A percentile compares a stretch with the other conserved stretches of the same genome.
These are phyloP conservation scores for Kazachstania taianensis DNA, from an alignment of 805 yeast species.

Conservation along the genomic window DNA sequence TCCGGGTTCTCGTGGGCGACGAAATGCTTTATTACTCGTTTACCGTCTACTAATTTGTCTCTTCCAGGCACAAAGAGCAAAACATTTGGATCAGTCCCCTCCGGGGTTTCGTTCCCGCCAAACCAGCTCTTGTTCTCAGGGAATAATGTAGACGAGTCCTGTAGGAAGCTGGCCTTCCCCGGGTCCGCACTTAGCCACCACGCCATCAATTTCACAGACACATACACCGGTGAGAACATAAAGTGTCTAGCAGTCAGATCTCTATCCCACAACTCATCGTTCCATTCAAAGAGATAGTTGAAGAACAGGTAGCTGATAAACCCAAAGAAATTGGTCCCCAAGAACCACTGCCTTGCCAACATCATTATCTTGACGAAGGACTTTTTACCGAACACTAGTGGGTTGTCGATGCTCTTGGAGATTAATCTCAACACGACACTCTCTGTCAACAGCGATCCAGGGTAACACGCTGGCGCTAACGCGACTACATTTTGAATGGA, in stretches of 20 bases:
- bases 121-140: conserved; percentile 49
- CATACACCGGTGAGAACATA: conserved; percentile 75
- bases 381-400: conserved; percentile 58
- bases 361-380: conserved; percentile 72
- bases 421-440: conserved; percentile 51
- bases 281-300: conserved; percentile 81
- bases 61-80: conserved; percentile 58
- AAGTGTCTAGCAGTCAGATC: conserved; percentile 63
- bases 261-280: conserved; percentile 64
- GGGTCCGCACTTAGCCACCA: conserved; percentile 70
- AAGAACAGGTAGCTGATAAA: conserved; percentile 68
- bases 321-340: conserved; percentile 44
- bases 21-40: conserved; percentile 55
- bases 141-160: conserved; percentile 32
- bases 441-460: conserved; percentile 63
- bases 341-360: conserved; percentile 41
- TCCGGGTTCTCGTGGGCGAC: conserved; percentile 39
- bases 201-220: conserved; percentile 71
- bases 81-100: conserved; percentile 43
- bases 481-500: conserved; percentile 62
- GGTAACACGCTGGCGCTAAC: conserved; percentile 84
- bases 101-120: conserved; percentile 1
- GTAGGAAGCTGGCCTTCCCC: conserved; percentile 33
- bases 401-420: conserved; percentile 37
- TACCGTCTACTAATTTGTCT: conserved; percentile 77